phyloP scores from a whole-genome alignment of 768 basidiomycete genomes.

The Daedaleopsis sinensis region DNA sequence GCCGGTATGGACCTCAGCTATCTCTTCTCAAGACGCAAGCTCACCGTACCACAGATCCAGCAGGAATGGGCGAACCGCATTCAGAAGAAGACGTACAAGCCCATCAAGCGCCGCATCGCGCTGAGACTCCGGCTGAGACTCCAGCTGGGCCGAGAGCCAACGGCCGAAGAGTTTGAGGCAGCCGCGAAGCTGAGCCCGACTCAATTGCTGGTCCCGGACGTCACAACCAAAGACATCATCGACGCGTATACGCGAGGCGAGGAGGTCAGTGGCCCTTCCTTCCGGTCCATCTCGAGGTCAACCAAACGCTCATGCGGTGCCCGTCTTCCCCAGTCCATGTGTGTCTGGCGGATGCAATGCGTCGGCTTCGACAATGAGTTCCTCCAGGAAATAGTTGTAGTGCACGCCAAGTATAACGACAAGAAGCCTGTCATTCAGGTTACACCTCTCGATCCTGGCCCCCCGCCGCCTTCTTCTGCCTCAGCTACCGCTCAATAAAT shows the following conservation, averaged over 20 bases:
- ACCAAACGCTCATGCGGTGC: neutral
- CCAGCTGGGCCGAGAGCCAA: neutral
- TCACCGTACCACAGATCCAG: neutral
- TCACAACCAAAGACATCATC: no score
- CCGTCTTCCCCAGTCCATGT: neutral
- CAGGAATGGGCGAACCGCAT: neutral
- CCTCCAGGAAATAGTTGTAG: neutral
- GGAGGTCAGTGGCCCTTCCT: neutral
- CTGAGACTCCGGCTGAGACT: neutral
- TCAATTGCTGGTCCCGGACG: no score
- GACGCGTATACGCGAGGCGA: neutral
- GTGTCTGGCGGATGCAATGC: constrained; percentile 16
- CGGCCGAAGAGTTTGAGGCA: neutral
- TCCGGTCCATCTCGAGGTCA: neutral
- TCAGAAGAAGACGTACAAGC: neutral
- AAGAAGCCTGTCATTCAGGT: neutral
- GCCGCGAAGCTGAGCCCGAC: neutral
- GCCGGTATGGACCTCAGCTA: neutral
- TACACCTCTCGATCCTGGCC: no score
- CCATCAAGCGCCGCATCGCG: neutral
- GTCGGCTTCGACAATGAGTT: constrained; percentile 16
- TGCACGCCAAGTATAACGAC: neutral
- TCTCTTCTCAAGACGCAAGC: neutral
- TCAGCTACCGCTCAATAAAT: no score
- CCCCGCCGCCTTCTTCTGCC: no score